Conservation (phyloP, 2,329 filamentous ascomycete genomes). For the Fusarium mangiferae region DNA sequence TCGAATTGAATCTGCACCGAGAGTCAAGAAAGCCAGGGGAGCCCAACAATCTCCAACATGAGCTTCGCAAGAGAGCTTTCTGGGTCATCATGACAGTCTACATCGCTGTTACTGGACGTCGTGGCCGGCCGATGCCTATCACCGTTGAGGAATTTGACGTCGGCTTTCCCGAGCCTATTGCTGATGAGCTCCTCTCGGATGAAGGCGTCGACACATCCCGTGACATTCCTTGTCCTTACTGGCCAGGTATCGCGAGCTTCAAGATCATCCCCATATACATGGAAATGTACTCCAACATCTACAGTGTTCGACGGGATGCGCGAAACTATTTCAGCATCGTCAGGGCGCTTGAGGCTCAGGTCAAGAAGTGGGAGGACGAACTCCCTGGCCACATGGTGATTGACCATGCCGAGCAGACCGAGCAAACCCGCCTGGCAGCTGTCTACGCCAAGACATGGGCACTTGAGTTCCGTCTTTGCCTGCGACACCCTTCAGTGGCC, state of each 20-base stretch:
- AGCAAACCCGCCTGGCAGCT: conserved; percentile 61
- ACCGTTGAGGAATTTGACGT: conserved; percentile 80
- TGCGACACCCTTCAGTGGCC: conserved; percentile 71
- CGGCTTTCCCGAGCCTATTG: conserved; percentile 76
- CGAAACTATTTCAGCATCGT: conserved; percentile 72
- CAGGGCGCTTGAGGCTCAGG: conserved; percentile 71
- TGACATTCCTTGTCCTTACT: conserved; percentile 71
- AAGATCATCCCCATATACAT: conserved; percentile 74
- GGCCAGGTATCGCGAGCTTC: conserved; percentile 72
- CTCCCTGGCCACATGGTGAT: conserved; percentile 70
- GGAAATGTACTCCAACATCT: conserved; percentile 81
- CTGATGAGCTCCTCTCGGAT: conserved; percentile 76
- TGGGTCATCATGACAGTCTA: conserved; percentile 76
- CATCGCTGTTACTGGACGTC: conserved; percentile 76
- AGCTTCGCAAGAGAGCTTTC: conserved; percentile 81
- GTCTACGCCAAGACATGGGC: conserved; percentile 64
- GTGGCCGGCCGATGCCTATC: conserved; percentile 81
- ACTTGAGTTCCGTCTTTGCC: conserved; percentile 67
- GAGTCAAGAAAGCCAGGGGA: conserved; percentile 65
- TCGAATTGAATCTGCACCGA: conserved; percentile 81
- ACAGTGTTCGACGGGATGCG: conserved; percentile 72
- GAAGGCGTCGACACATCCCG: conserved; percentile 67
- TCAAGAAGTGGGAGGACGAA: conserved; percentile 70
- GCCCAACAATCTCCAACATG: conserved; percentile 70
- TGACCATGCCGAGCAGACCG: conserved; percentile 53